These are phyloP conservation scores for Cladosporium colombiae DNA, from an alignment of 2,329 filamentous ascomycete species.

Conservation along the genomic window DNA sequence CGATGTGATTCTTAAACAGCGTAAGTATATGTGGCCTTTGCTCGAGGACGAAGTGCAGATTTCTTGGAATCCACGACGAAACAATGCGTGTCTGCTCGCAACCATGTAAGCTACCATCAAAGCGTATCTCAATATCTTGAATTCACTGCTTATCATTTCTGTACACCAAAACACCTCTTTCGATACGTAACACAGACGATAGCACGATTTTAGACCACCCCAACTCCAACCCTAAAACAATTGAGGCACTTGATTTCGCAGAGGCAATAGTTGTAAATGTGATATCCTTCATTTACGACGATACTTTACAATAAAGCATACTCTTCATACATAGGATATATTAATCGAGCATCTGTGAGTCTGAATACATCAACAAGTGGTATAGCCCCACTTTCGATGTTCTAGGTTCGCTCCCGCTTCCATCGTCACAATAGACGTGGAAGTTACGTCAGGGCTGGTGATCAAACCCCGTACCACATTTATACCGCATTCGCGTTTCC, in stretches of 20 bases:
- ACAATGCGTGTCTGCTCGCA: not conserved
- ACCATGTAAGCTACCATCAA: not conserved
- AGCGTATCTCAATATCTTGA: not conserved
- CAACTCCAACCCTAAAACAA: not conserved
- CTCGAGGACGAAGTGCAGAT: too few relatives aligned
- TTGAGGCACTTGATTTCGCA: not conserved
- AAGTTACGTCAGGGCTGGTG: not conserved
- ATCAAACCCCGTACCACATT: not conserved
- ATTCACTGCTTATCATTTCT: not conserved
- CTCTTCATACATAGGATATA: not conserved
- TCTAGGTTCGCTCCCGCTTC: not conserved
- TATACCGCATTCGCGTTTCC: not conserved
- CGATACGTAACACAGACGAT: not conserved
- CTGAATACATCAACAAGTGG: not conserved
- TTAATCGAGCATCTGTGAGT: not conserved
- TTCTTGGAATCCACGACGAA: too few relatives aligned
- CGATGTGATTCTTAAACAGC: too few relatives aligned
- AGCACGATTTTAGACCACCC: not conserved
- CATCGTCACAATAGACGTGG: not conserved
- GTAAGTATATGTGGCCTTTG: too few relatives aligned
- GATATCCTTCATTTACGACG: not conserved
- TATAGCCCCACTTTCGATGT: not conserved
- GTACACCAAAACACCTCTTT: not conserved
- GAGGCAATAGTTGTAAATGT: not conserved
- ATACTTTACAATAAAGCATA: not conserved